Evolutionary conservation across 176 grass and related monocot genomes (phyloP), one percentile per base, ranked within the genome.

Genomic region (Panicum miliaceum): DNA sequence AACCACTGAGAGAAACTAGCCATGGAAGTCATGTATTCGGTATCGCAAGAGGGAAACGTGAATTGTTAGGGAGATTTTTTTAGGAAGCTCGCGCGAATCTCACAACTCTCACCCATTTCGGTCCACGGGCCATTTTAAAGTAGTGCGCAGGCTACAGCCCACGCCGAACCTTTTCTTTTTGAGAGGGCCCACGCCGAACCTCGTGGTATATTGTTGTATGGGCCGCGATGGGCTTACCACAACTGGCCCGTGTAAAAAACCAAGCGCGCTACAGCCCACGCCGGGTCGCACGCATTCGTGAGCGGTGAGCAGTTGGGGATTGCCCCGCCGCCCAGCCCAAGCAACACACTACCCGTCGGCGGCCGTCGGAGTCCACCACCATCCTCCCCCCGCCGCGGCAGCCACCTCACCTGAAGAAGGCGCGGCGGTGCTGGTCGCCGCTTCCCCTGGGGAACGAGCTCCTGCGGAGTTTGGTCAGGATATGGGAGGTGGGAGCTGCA

Each of bases 401-500:
- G 6, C 19, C 29, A 41, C 73, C 20, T 6, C 32, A 32, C 73
- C 51, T 37, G 9, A 12, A 11, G n/a, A 40, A 34, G 34, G 73
- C 18, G 23, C 52, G 22, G 52, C 20, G 18, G 29, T 23, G 73
- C 32, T 27, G 4, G 48, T n/a, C 29, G 58, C 36, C 40, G 34
- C 27, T 67, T 62, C 46, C 27, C 8, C 32, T 64, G 57, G 72
- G 37, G 71, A 7, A 48, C 14, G 46, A 64, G 14, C 32, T 52
- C 45, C 22, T 26, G 29, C 26, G 36, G 48, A 56, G 22, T 26
- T 43, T 68, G 79, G 27, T 19, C 72, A 15, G 32, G 59, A 41
- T 48, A 92, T 92, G 87, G 84, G 29, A 22, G 60, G 56, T 46
- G 82, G 87, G 45, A 89, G 58, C 56, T 98, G 96, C 87, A 64